Conservation (phyloP, 1,284 basidiomycete species). For the Blastosporella zonata region DNA sequence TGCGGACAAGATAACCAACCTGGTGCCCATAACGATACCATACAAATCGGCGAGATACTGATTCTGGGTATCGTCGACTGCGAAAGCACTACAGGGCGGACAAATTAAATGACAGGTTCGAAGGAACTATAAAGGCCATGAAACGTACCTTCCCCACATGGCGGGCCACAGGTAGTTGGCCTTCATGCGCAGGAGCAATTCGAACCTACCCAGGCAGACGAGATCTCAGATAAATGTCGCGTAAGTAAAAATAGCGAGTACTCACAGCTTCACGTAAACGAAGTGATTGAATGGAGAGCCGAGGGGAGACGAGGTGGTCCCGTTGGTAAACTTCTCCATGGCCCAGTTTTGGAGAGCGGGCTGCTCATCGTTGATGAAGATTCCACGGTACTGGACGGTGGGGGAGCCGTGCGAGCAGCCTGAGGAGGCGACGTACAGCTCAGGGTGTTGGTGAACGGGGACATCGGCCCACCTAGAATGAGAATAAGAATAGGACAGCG, state of each 20-base stretch:
- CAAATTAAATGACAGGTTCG: not conserved
- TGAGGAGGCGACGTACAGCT: conserved; percentile 47
- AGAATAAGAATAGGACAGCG: not conserved
- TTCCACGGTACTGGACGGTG: conserved; percentile 68
- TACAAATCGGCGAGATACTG: conserved; percentile 63
- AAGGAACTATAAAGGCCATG: not conserved
- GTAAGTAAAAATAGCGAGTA: conserved; percentile 1
- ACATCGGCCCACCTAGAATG: conserved; percentile 65
- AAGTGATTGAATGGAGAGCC: conserved; percentile 60
- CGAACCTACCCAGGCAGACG: conserved; percentile 44
- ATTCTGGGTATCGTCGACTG: conserved; percentile 63
- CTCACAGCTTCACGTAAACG: conserved; percentile 61
- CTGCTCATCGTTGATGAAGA: conserved; percentile 68
- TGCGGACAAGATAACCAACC: conserved; percentile 26
- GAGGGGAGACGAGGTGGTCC: conserved; percentile 46
- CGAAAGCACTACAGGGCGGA: conserved; percentile 50
- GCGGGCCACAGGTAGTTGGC: conserved; percentile 71
- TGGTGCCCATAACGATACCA: conserved; percentile 70
- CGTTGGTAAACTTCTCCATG: conserved; percentile 65
- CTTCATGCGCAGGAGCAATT: conserved; percentile 65
- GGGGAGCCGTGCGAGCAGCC: conserved; percentile 65
- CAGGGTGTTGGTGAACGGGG: conserved; percentile 46
- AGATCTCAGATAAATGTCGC: not conserved
- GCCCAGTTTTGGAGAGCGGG: conserved; percentile 62
- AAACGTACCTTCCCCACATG: conserved; percentile 40